Percentiles rank a stretch among this genome's conserved stretches.
Conservation (phyloP, 768 basidiomycete genomes). For the Baorangia bicolor region DNA sequence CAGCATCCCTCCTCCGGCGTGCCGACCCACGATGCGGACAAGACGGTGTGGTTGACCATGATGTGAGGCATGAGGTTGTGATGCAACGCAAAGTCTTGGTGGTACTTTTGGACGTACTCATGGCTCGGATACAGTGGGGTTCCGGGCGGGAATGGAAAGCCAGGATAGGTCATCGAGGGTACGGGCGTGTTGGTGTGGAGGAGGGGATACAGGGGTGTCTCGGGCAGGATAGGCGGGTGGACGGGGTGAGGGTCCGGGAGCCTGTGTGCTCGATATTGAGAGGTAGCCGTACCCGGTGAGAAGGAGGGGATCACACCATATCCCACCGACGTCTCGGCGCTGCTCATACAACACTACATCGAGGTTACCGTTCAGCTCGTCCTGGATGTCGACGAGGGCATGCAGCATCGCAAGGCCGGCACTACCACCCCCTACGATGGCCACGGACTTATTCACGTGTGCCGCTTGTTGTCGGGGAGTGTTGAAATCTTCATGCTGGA, state of each 20-base stretch:
- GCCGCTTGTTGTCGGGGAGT: neutral
- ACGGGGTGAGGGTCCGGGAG: constrained; percentile 33
- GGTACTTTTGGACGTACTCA: constrained; percentile 46
- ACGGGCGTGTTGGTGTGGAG: constrained; percentile 56
- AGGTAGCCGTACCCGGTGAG: no score
- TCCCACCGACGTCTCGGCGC: constrained; percentile 50
- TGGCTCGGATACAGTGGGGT: constrained; percentile 53
- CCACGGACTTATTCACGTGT: constrained; percentile 43
- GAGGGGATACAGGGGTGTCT: constrained; percentile 53
- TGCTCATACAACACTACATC: constrained; percentile 55
- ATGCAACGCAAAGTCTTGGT: constrained; percentile 40
- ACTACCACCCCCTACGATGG: constrained; percentile 57
- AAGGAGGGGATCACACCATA: constrained; percentile 41
- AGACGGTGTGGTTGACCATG: constrained; percentile 42
- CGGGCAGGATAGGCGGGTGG: constrained; percentile 47
- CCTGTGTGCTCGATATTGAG: constrained; percentile 17
- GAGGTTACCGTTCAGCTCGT: constrained; percentile 37
- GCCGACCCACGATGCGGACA: constrained; percentile 45
- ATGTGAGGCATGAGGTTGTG: constrained; percentile 42
- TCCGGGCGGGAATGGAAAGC: constrained; percentile 48
- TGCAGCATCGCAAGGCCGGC: constrained; percentile 55
- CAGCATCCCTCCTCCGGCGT: constrained; percentile 39
- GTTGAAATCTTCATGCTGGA: constrained; percentile 2
- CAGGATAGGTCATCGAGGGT: constrained; percentile 58
- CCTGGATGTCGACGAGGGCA: constrained; percentile 47